A percentile compares a stretch with the other conserved stretches of the same genome.
Evolutionary conservation across 2,329 filamentous ascomycete genomes (phyloP).

Genomic region (Cladophialophora psammophila): DNA sequence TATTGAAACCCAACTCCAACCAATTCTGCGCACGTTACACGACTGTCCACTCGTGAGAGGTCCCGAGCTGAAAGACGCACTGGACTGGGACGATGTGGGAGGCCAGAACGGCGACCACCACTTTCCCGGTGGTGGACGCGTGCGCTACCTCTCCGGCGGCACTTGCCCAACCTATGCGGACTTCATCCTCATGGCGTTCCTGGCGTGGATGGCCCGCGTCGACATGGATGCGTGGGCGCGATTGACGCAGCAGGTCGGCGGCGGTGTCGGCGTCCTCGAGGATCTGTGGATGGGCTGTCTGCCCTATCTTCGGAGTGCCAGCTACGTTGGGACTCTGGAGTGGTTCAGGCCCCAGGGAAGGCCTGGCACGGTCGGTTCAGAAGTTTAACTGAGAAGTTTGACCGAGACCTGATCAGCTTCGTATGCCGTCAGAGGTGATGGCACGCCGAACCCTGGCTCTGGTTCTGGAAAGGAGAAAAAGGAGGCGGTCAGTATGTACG

Average conservation of each 20-base stretch:
- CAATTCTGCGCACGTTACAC: slow-evolving; percentile 1
- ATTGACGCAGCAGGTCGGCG: slow-evolving; percentile 2
- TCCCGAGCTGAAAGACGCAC: slow-evolving; percentile 6
- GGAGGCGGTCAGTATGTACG: not conserved
- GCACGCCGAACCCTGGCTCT: too few species aligned
- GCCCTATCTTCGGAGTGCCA: slow-evolving; percentile 1
- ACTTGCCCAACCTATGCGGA: slow-evolving; percentile 16
- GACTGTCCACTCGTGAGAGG: not conserved
- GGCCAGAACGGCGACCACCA: not conserved
- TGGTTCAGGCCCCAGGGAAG: slow-evolving; percentile 6
- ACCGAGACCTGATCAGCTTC: too few species aligned
- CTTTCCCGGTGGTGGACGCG: not conserved
- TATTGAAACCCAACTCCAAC: not conserved
- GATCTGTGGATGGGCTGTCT: slow-evolving; percentile 18
- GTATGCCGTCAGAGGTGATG: too few species aligned
- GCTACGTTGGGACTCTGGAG: slow-evolving; percentile 8
- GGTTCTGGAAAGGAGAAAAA: not conserved
- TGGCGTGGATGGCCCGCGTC: slow-evolving; percentile 25
- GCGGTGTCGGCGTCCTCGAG: slow-evolving; percentile 12
- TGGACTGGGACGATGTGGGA: not conserved
- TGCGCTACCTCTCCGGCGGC: slow-evolving; percentile 10
- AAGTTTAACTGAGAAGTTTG: too few species aligned
- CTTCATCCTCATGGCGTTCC: slow-evolving; percentile 22
- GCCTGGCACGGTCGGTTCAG: too few species aligned
- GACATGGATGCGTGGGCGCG: slow-evolving; percentile 14